Conservation (phyloP, 148 eudicot genomes). For the Chenopodium suecicum region DNA sequence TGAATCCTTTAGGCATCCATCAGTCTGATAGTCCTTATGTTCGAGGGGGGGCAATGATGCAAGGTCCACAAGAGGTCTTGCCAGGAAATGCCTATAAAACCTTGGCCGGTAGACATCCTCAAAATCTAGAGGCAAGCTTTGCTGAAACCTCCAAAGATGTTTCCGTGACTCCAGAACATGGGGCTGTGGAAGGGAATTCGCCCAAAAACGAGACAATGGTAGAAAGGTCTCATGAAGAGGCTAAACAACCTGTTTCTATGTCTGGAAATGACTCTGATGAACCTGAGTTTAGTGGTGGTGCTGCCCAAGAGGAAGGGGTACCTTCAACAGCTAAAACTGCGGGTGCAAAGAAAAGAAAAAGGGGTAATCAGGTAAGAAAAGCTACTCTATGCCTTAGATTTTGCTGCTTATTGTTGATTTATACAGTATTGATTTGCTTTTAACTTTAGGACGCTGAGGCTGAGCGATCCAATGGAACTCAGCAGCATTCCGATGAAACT, state of each 20-base stretch:
- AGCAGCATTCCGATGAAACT: conserved; percentile 45
- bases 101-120: conserved; percentile 34
- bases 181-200: conserved; percentile 37
- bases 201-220: conserved; percentile 38
- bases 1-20: conserved; percentile 54
- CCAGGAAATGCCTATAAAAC: conserved; percentile 35
- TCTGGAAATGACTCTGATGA: conserved; percentile 63
- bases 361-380: conserved; percentile 61
- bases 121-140: conserved; percentile 34
- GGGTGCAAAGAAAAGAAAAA: conserved; percentile 71
- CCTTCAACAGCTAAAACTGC: conserved; percentile 44
- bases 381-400: neutral
- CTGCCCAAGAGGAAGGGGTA: conserved; percentile 46
- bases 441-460: conserved; percentile 50
- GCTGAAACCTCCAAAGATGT: conserved; percentile 46
- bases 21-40: conserved; percentile 43
- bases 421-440: neutral
- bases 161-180: conserved; percentile 34
- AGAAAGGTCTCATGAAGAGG: conserved; percentile 44
- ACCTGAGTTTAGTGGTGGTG: conserved; percentile 49
- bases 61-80: conserved; percentile 44
- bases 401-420: neutral
- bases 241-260: conserved; percentile 41
- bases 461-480: conserved; percentile 44
- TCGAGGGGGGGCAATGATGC: conserved; percentile 39